Evolutionary conservation across 805 yeast genomes (phyloP), one percentile per base, ranked within the genome.

Genomic region (Priceomyces castillae): DNA sequence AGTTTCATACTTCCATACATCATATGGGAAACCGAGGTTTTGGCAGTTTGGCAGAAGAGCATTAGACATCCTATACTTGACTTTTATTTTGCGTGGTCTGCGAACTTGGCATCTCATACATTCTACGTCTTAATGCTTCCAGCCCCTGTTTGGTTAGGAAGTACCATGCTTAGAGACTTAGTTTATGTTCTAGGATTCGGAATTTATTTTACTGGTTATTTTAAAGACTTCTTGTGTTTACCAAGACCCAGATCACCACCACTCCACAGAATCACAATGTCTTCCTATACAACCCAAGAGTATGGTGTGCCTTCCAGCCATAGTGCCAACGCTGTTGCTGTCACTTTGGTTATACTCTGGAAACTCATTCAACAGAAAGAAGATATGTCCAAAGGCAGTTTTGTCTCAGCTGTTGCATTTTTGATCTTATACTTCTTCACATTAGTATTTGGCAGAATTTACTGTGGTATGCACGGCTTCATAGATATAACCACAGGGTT

Each of bases 401-500:
- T 42, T 15, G 39, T 57, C 3, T 34, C 57, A 4, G n/a, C 49
- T 19, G 37, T 62, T 11, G 51, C 52, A 18, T 33, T 48, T 46
- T 49, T 73, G 19, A 43, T 53, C 14, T 38, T 77, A 17, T 90
- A 90, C 59, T 81, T 80, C 55, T 46, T 73, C 30, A 79, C 90
- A 6, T 69, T 94, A 46, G 76, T 86, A 1, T 59, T 80, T 47
- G 99, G 99, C 14, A 73, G 99, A 43, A 57, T 92, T 7, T 92
- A 94, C 66, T 90, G 96, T 61, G 99, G 99, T 2, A 92, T 92
- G 99, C 99, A 94, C 65, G 98, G 99, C 2, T 77, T 86, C 46
- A 64, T 86, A 17, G 99, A 94, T 59, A 72, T 94, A 2, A 40
- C 66, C 0, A 58, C 77, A 15, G 99, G 99, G 4, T 65, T 78